phyloP scores from a whole-genome alignment of 495 filamentous ascomycete species.

The Chaetomidium leptoderma region DNA sequence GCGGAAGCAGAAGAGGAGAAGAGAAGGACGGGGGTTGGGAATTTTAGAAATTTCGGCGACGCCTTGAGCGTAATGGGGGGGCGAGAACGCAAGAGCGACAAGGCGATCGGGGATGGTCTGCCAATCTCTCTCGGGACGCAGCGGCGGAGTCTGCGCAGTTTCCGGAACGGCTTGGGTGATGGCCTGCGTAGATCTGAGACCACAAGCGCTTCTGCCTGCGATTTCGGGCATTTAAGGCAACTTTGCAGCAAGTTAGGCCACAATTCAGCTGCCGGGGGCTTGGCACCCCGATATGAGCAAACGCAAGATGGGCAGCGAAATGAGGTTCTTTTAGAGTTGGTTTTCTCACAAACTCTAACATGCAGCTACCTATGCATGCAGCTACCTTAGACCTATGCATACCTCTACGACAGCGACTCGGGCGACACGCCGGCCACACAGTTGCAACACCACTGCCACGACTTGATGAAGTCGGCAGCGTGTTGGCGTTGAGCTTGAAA shows the following conservation, averaged over 20 bases:
- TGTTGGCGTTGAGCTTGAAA: no score
- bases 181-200: constrained; percentile 34
- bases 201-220: constrained; percentile 17
- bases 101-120: constrained; percentile 35
- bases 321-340: neutral
- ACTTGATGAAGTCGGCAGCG: no score
- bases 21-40: constrained; percentile 34
- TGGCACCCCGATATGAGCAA: constrained; percentile 25
- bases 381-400: no score
- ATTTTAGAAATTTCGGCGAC: constrained; percentile 38
- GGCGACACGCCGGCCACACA: neutral
- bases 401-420: neutral
- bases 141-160: constrained; percentile 27
- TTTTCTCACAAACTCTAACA: no score
- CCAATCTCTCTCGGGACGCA: constrained; percentile 22
- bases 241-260: constrained; percentile 28
- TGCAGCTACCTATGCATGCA: no score
- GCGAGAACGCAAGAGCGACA: constrained; percentile 30
- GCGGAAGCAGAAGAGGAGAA: constrained; percentile 27
- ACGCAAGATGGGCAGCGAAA: neutral
- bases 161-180: constrained; percentile 26
- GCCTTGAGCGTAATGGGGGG: constrained; percentile 34
- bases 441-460: neutral
- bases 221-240: constrained; percentile 29
- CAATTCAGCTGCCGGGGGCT: constrained; percentile 23